A percentile compares a stretch with the other conserved stretches of the same genome.
Conservation (phyloP, 192 early-diverging fungal species). For the Backusella psychrophila region DNA sequence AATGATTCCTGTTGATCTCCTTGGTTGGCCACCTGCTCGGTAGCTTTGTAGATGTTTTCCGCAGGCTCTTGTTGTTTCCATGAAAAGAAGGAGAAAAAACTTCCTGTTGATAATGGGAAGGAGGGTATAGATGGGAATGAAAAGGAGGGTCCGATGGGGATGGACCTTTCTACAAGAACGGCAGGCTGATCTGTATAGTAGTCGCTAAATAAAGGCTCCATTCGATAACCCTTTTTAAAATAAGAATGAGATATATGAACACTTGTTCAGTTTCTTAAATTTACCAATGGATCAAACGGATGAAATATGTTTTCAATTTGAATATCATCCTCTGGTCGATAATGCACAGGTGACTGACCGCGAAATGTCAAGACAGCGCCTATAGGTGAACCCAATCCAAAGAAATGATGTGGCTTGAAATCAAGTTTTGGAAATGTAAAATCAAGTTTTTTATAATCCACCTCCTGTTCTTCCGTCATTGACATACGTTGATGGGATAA, state of each 20-base stretch:
- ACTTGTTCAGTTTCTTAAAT: neutral
- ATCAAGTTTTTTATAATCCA: constrained; percentile 26
- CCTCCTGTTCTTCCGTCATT: constrained; percentile 17
- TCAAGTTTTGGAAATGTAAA: constrained; percentile 35
- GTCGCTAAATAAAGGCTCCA: constrained; percentile 56
- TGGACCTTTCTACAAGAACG: constrained; percentile 29
- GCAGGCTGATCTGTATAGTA: constrained; percentile 37
- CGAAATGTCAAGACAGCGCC: constrained; percentile 65
- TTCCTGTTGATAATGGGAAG: constrained; percentile 15
- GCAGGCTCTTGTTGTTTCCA: constrained; percentile 10
- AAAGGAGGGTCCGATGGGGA: constrained; percentile 32
- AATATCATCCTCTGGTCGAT: constrained; percentile 50
- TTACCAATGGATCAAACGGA: constrained; percentile 66
- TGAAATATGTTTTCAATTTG: constrained; percentile 73
- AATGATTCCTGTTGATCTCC: neutral
- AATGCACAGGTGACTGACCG: constrained; percentile 49
- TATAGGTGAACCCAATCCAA: constrained; percentile 48
- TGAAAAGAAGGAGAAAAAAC: constrained; percentile 24
- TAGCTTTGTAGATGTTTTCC: neutral
- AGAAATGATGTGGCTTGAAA: constrained; percentile 50
- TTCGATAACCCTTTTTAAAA: constrained; percentile 53
- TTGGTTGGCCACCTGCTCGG: neutral
- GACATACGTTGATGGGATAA: constrained; percentile 41
- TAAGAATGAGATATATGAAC: neutral
- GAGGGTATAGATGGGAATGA: constrained; percentile 36